Evolutionary conservation across 202 grass and related monocot species (phyloP), one percentile per base, ranked within the genome.

Genomic region (Hordeum pubiflorum): DNA sequence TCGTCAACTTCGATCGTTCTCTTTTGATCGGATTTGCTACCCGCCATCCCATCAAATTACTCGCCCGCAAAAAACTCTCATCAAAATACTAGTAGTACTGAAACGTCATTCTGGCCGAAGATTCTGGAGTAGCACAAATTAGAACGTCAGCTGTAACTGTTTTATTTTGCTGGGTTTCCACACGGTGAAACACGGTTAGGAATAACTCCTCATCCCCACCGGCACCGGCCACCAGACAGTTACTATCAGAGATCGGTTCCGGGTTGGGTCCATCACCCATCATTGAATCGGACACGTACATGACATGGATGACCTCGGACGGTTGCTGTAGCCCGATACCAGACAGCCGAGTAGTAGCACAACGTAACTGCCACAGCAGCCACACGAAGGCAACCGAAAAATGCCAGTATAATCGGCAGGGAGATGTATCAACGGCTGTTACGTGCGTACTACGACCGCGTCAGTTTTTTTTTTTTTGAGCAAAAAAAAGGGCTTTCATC

Each of bases 261-360:
- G 23, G 60, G 79, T 69, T 61, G 60, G 38, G 46, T 24, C 60
- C n/a, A 29, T 29, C 36, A 38, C 36, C 78, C 62, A 44, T 24
- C 79, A 29, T 36, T 59, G 85, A 72, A 29, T 41, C 9, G 9
- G 79, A 82, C 72, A 77, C 72, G 37, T 38, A 38, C 37, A 50
- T 81, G 24, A 68, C 63, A 44, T 57, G 63, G 43, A 48, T 22
- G 46, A 72, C 15, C 62, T 61, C 61, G 48, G 44, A 63, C 75
- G 14, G 66, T 66, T 46, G 67, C 68, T 52, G 82, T 78, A 72
- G 75, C 41, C 63, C 40, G 63, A 63, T 58, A 10, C 74, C 66
- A 50, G 80, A 58, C 74, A 65, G 44, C 73, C 79, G 32, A 71
- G 56, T 36, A 38, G 54, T 48, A 14, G 44, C 38, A 12, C 40